Percentiles rank a stretch among this genome's conserved stretches.
Conservation (phyloP, 2,329 filamentous ascomycete species). For the Diaporthe capsici region DNA sequence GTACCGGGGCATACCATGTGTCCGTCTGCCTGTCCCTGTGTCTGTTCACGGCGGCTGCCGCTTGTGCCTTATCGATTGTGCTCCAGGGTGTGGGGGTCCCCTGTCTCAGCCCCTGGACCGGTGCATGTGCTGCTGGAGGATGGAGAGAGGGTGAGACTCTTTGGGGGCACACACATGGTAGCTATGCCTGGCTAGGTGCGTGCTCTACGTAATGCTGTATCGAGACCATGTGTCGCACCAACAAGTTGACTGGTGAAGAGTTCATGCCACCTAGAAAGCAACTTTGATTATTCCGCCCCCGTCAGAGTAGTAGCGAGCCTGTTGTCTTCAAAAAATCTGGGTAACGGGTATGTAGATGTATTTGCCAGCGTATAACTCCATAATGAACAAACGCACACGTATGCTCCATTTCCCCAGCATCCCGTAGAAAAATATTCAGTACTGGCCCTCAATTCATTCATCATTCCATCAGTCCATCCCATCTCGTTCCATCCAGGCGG, state of each 20-base stretch:
- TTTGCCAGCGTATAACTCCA: constrained; percentile 14
- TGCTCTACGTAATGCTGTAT: neutral
- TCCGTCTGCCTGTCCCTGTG: neutral
- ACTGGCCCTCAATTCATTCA: constrained; percentile 21
- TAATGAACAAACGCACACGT: neutral
- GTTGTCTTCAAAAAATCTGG: neutral
- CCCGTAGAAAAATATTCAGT: constrained; percentile 12
- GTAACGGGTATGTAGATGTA: neutral
- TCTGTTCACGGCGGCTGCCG: neutral
- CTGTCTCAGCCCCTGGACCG: constrained; percentile 32
- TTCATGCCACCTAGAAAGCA: neutral
- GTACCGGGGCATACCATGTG: constrained; percentile 18
- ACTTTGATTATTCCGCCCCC: neutral
- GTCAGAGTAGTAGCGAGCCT: neutral
- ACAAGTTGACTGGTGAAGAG: neutral
- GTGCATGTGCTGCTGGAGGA: neutral
- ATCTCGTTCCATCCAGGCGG: constrained; percentile 6
- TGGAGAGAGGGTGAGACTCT: neutral
- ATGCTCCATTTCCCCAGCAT: constrained; percentile 14
- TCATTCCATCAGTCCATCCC: constrained; percentile 9
- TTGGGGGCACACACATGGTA: neutral
- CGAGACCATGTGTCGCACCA: neutral
- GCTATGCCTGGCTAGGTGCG: neutral
- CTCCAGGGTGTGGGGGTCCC: constrained; percentile 18
- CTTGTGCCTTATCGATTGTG: constrained; percentile 24